Percentiles rank a stretch among this genome's conserved stretches.
phyloP scores from a whole-genome alignment of 768 basidiomycete genomes.

The Imleria badia region DNA sequence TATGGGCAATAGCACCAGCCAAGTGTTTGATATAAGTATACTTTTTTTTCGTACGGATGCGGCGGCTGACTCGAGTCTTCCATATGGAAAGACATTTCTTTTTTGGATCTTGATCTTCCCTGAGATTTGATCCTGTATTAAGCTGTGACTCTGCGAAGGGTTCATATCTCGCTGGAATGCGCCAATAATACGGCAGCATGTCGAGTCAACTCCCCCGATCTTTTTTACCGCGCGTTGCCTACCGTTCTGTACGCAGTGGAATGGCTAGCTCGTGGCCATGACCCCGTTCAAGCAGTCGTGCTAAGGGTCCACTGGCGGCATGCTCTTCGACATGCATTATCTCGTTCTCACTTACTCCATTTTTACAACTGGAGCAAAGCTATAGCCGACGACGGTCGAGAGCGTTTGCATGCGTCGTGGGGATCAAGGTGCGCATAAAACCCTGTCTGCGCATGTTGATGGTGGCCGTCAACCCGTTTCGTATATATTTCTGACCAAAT shows the following conservation, averaged over 20 bases:
- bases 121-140: constrained; percentile 14
- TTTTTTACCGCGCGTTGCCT: neutral
- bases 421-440: neutral
- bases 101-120: constrained; percentile 4
- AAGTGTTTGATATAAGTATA: neutral
- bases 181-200: constrained; percentile 10
- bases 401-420: neutral
- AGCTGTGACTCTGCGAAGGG: constrained; percentile 2
- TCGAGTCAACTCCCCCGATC: neutral
- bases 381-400: neutral
- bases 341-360: neutral
- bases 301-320: neutral
- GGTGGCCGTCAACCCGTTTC: neutral
- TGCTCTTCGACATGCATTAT: neutral
- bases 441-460: constrained; percentile 7
- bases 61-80: constrained; percentile 7
- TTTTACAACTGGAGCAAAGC: neutral
- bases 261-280: neutral
- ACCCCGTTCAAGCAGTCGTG: neutral
- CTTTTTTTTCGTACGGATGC: neutral
- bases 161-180: constrained; percentile 8
- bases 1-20: neutral
- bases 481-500: neutral
- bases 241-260: neutral
- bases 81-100: constrained; percentile 4